Conservation (phyloP, 306 rosid genomes). For the Corylus avellana region DNA sequence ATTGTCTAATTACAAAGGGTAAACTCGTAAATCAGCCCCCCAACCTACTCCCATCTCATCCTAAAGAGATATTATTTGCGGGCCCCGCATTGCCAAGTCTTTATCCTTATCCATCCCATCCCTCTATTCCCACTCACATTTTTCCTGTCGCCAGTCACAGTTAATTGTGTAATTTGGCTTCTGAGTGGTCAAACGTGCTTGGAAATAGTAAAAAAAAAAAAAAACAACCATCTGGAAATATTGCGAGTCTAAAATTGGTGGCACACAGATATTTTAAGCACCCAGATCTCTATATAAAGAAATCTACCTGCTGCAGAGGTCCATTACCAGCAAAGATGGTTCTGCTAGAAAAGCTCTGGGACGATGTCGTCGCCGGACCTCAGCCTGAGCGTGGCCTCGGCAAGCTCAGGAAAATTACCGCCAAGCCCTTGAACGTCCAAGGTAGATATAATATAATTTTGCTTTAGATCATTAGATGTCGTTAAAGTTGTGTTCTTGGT, state of each 20-base stretch:
- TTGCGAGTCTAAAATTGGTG: background rate
- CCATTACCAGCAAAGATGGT: slow-evolving; percentile 37
- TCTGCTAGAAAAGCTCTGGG: slow-evolving; percentile 92
- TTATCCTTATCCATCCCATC: no score
- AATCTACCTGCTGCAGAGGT: background rate
- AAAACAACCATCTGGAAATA: background rate
- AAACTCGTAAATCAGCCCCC: no score
- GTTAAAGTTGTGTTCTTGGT: no score
- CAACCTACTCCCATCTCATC: no score
- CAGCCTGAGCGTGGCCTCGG: slow-evolving; percentile 88
- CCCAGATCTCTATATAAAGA: background rate
- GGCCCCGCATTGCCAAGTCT: no score
- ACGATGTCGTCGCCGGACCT: slow-evolving; percentile 80
- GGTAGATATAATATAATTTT: slow-evolving; percentile 20
- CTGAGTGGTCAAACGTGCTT: no score
- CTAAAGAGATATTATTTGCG: no score
- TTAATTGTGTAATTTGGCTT: no score
- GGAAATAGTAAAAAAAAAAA: slow-evolving; percentile 20
- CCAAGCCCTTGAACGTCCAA: slow-evolving; percentile 47
- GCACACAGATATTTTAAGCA: slow-evolving; percentile 38
- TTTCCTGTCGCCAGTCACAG: no score
- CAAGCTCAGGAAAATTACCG: slow-evolving; percentile 53
- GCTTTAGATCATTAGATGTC: no score
- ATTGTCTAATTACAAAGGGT: no score
- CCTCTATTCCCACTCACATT: no score